Evolutionary conservation across 169 alveolate genomes (phyloP).

Genomic region (Plasmodium sp.): DNA sequence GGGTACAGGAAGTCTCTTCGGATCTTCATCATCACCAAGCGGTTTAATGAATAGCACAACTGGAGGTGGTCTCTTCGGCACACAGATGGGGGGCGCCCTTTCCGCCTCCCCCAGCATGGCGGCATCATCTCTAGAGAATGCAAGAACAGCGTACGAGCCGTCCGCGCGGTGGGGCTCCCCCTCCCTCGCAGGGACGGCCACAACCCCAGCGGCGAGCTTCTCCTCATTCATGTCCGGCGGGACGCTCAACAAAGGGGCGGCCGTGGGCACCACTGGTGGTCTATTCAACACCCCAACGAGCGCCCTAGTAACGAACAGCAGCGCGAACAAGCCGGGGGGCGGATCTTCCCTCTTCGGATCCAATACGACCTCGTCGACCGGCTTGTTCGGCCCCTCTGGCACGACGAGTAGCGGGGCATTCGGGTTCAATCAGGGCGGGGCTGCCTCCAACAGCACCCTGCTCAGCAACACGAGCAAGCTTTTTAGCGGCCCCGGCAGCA

Average conservation of each 20-base stretch:
- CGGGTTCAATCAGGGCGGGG: slow-evolving; percentile 5
- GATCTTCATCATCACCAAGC: background rate
- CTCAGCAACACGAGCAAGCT: background rate
- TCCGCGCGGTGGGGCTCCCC: slow-evolving; percentile 4
- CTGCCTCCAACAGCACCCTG: background rate
- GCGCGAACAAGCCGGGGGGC: background rate
- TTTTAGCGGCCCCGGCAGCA: background rate
- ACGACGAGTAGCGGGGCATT: background rate
- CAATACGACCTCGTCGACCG: background rate
- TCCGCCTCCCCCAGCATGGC: background rate
- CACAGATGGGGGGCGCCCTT: background rate
- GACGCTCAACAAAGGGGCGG: background rate
- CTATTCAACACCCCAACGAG: background rate
- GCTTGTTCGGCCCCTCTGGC: background rate
- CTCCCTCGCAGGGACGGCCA: background rate
- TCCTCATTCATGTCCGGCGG: background rate
- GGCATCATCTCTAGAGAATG: background rate
- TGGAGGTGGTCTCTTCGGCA: background rate
- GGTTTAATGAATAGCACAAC: background rate
- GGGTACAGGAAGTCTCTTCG: background rate
- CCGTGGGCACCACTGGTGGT: background rate
- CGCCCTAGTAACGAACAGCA: slow-evolving; percentile 1
- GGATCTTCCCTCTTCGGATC: slow-evolving; percentile 4
- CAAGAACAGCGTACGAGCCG: slow-evolving; percentile 18
- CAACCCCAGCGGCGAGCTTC: background rate